These are phyloP conservation scores for Colletotrichum musae DNA, from an alignment of 2,329 filamentous ascomycete genomes.

Conservation along the genomic window DNA sequence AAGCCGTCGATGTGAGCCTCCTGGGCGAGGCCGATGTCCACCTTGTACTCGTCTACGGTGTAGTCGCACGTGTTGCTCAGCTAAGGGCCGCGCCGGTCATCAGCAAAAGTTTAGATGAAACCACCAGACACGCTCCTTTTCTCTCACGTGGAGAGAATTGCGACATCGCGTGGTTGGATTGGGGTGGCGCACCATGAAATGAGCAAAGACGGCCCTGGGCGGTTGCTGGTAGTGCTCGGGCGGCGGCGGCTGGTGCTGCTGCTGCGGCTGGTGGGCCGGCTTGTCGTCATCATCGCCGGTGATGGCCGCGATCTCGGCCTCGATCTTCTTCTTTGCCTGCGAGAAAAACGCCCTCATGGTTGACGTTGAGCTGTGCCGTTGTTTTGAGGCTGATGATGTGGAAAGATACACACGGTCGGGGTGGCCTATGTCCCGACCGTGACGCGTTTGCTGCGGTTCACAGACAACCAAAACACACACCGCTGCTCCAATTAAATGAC, in stretches of 20 bases:
- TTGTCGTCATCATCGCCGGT: constrained; percentile 36
- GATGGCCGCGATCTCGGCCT: constrained; percentile 38
- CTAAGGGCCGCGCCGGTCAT: neutral
- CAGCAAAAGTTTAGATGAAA: neutral
- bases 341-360: constrained; percentile 38
- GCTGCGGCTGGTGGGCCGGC: constrained; percentile 21
- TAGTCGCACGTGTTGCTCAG: constrained; percentile 39
- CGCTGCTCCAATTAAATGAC: constrained; percentile 38
- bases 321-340: constrained; percentile 37
- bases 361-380: no score
- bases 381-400: no score
- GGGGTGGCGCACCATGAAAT: constrained; percentile 33
- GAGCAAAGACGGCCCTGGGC: constrained; percentile 30
- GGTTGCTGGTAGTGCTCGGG: constrained; percentile 17
- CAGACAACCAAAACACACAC: neutral
- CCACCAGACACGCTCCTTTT: neutral
- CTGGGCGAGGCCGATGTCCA: constrained; percentile 36
- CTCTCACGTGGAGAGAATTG: no score
- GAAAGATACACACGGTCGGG: no score
- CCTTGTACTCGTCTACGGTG: constrained; percentile 34
- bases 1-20: constrained; percentile 40
- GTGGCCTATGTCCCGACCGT: neutral
- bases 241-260: constrained; percentile 14
- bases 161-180: no score
- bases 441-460: constrained; percentile 27